Conservation (phyloP, 345 rosid genomes). For the Aurinia saxatilis region DNA sequence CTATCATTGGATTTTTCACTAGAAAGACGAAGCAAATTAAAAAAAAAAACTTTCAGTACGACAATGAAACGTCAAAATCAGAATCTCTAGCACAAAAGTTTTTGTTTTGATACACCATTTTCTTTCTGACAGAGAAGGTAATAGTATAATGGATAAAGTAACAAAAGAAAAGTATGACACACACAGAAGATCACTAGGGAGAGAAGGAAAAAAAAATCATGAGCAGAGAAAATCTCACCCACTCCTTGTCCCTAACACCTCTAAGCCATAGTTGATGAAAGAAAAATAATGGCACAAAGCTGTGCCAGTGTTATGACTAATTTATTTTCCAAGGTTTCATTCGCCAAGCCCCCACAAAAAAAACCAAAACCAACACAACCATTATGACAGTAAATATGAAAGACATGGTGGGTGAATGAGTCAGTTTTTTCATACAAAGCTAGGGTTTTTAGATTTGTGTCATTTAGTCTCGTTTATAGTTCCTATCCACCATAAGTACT, state of each 20-base stretch:
- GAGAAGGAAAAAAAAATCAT: conserved; percentile 18
- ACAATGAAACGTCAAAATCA: conserved; percentile 62
- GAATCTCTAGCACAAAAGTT: conserved; percentile 42
- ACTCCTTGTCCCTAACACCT: neutral
- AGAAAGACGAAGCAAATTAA: conserved; percentile 4
- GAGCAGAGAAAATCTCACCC: conserved; percentile 15
- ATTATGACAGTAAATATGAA: neutral
- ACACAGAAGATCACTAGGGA: no score
- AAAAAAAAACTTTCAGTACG: conserved; percentile 32
- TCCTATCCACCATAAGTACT: neutral
- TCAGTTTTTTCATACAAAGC: neutral
- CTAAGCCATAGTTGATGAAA: conserved; percentile 9
- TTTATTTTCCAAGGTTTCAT: neutral
- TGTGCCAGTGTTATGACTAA: conserved; percentile 4
- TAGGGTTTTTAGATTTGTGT: conserved; percentile 7
- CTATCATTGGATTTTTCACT: conserved; percentile 16
- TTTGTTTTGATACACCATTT: conserved; percentile 38
- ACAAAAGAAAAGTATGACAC: conserved; percentile 20
- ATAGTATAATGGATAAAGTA: neutral
- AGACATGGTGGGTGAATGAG: neutral
- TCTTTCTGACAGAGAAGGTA: conserved; percentile 31
- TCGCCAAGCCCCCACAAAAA: neutral
- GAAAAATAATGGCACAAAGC: conserved; percentile 17
- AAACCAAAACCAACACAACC: neutral
- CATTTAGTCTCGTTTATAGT: neutral